phyloP scores from a whole-genome alignment of 257 asterid genomes.

The Nicotiana otophora region DNA sequence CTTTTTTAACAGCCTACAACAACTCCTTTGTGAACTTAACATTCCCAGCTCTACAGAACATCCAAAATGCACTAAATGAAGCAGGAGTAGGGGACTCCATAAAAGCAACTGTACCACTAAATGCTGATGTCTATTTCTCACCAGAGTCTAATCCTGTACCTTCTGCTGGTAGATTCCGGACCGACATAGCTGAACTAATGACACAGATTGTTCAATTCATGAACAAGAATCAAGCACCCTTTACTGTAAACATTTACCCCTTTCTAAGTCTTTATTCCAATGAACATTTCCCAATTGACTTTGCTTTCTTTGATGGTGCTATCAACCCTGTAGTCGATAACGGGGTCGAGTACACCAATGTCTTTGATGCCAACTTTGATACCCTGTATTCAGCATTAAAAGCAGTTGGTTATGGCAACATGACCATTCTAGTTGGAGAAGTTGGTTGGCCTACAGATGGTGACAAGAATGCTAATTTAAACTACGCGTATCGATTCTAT shows the following conservation, averaged over 20 bases:
- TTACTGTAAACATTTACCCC: slow-evolving; percentile 39
- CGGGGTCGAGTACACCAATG: slow-evolving; percentile 29
- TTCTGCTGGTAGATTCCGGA: slow-evolving; percentile 37
- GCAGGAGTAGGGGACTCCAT: slow-evolving; percentile 22
- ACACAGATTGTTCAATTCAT: slow-evolving; percentile 38
- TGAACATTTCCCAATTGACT: slow-evolving; percentile 34
- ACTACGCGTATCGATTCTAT: slow-evolving; percentile 31
- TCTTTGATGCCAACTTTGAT: slow-evolving; percentile 44
- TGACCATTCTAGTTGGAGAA: slow-evolving; percentile 36
- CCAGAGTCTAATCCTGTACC: slow-evolving; percentile 30
- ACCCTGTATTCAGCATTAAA: slow-evolving; percentile 35
- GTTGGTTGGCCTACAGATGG: slow-evolving; percentile 49
- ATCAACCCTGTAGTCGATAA: slow-evolving; percentile 27
- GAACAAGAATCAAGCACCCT: slow-evolving; percentile 36
- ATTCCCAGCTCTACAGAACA: slow-evolving; percentile 37
- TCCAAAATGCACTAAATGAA: slow-evolving; percentile 45
- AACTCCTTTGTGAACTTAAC: slow-evolving; percentile 33
- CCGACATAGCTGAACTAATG: slow-evolving; percentile 29
- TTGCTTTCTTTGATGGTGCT: slow-evolving; percentile 42
- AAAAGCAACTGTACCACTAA: slow-evolving; percentile 42
- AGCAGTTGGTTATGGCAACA: slow-evolving; percentile 30
- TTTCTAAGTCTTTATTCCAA: slow-evolving; percentile 38
- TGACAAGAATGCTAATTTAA: slow-evolving; percentile 28
- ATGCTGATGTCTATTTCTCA: slow-evolving; percentile 39
- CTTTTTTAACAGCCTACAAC: slow-evolving; percentile 35